These are phyloP conservation scores for Diplocarpon rosae DNA, from an alignment of 2,329 filamentous ascomycete genomes.

Conservation along the genomic window DNA sequence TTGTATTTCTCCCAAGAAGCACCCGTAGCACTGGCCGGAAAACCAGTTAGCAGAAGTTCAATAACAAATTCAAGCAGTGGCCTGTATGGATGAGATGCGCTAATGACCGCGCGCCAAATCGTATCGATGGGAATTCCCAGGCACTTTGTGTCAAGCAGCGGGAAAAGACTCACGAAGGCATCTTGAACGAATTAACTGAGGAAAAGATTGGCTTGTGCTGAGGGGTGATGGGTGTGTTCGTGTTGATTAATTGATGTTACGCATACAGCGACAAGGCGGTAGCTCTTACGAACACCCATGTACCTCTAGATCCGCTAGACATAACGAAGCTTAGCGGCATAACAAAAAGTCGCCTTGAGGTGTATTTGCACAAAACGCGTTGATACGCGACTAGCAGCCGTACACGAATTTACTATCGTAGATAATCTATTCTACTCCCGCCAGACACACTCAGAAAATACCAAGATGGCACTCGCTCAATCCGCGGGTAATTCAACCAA, in stretches of 20 bases:
- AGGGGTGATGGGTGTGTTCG: slow-evolving; percentile 1
- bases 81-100: no score
- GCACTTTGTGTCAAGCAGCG: neutral
- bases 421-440: slow-evolving; percentile 8
- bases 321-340: slow-evolving; percentile 8
- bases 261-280: slow-evolving; percentile 15
- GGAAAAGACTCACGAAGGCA: slow-evolving; percentile 10
- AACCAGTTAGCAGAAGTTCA: slow-evolving; percentile 4
- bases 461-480: slow-evolving; percentile 35
- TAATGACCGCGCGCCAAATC: neutral
- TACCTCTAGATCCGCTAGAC: slow-evolving; percentile 7
- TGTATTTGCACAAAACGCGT: slow-evolving; percentile 17
- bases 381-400: slow-evolving; percentile 18
- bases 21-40: slow-evolving; percentile 65
- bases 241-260: slow-evolving; percentile 7
- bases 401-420: slow-evolving; percentile 7
- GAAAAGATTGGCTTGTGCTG: neutral
- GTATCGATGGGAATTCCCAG: neutral
- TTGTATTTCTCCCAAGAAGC: slow-evolving; percentile 97
- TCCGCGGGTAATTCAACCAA: slow-evolving; percentile 38
- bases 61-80: neutral
- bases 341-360: slow-evolving; percentile 12
- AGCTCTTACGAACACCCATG: slow-evolving; percentile 14
- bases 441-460: slow-evolving; percentile 12
- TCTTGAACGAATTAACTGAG: slow-evolving; percentile 2